These are phyloP conservation scores for Hypoxylon fuscum DNA, from an alignment of 495 filamentous ascomycete species.

Conservation along the genomic window DNA sequence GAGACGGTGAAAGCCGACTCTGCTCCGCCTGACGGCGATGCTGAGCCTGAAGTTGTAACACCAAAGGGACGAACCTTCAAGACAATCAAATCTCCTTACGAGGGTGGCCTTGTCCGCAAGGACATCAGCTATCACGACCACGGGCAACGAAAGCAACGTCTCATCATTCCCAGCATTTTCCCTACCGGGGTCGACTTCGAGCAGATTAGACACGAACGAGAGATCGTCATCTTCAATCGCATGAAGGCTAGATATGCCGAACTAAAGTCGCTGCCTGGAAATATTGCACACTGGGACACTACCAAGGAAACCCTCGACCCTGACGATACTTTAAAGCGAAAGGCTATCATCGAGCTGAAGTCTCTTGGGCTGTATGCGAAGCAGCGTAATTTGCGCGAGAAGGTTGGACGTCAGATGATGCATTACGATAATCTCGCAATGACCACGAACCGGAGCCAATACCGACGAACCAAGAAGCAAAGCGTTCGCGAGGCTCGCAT, in stretches of 20 bases:
- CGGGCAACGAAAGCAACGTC: slow-evolving; percentile 71
- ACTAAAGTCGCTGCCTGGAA: slow-evolving; percentile 81
- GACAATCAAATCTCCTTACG: slow-evolving; percentile 73
- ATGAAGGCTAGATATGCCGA: slow-evolving; percentile 84
- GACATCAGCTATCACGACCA: slow-evolving; percentile 83
- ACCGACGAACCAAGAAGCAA: slow-evolving; percentile 96
- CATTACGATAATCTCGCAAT: slow-evolving; percentile 94
- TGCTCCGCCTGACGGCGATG: slow-evolving; percentile 39
- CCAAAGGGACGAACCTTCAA: slow-evolving; percentile 56
- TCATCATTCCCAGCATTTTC: slow-evolving; percentile 84
- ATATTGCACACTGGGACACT: slow-evolving; percentile 83
- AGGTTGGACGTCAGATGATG: slow-evolving; percentile 87
- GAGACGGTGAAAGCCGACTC: slow-evolving; percentile 41
- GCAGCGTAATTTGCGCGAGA: slow-evolving; percentile 84
- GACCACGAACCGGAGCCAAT: slow-evolving; percentile 88
- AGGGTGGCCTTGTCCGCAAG: slow-evolving; percentile 58
- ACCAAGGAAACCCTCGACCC: slow-evolving; percentile 73
- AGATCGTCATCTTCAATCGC: slow-evolving; percentile 87
- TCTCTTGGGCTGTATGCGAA: slow-evolving; percentile 81
- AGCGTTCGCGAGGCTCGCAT: slow-evolving; percentile 94
- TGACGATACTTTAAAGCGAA: slow-evolving; percentile 85
- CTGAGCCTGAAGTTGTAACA: slow-evolving; percentile 35
- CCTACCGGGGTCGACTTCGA: slow-evolving; percentile 88
- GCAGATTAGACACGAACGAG: slow-evolving; percentile 81
- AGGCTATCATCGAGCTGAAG: slow-evolving; percentile 93